Percentiles rank a stretch among this genome's conserved stretches.
Conservation (phyloP, 148 eudicot species). For the Silene uniflora region DNA sequence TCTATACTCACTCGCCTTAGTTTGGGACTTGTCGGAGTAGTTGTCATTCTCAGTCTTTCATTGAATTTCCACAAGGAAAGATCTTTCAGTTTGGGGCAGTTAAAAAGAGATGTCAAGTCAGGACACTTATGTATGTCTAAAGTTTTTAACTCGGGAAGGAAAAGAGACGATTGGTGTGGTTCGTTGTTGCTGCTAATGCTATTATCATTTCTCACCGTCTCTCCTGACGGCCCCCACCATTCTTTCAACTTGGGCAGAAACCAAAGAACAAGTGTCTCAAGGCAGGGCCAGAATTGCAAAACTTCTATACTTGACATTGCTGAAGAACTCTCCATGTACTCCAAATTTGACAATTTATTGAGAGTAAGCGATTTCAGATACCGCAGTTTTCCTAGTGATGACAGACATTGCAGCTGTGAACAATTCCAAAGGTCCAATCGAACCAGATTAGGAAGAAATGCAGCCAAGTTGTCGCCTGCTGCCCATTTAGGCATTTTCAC, state of each 20-base stretch:
- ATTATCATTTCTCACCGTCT: neutral
- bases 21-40: neutral
- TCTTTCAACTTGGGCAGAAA: neutral
- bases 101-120: neutral
- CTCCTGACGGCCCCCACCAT: neutral
- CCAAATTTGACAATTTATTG: neutral
- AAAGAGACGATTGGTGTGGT: neutral
- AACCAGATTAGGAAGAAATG: neutral
- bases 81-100: neutral
- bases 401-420: neutral
- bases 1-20: neutral
- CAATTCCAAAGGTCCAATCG: neutral
- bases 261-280: neutral
- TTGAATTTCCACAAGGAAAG: neutral
- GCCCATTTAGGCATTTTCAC: constrained; percentile 11
- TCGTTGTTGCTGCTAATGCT: neutral
- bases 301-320: neutral
- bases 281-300: neutral
- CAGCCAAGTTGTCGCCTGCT: neutral
- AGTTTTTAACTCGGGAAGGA: neutral
- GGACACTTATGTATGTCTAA: neutral
- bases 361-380: neutral
- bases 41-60: neutral
- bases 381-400: neutral
- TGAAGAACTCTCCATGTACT: neutral